Conservation (phyloP, 108 stramenopile species). For the Parietichytrium sp. region DNA sequence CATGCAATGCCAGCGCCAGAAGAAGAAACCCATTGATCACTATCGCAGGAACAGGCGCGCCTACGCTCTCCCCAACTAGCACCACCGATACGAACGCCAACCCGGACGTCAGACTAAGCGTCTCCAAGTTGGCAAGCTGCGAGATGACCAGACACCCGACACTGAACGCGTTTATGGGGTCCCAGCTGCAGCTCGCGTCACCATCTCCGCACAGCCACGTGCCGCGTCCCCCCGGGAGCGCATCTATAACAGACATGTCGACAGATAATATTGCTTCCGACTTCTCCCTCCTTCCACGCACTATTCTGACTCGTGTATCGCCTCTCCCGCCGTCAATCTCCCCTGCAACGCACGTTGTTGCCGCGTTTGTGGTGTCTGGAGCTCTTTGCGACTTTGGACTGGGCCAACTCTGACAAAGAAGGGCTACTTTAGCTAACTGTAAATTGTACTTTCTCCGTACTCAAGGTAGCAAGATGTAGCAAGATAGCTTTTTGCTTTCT, state of each 20-base stretch:
- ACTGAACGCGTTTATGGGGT: neutral
- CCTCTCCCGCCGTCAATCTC: too few relatives aligned
- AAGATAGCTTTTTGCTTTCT: too few relatives aligned
- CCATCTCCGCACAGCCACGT: constrained; percentile 31
- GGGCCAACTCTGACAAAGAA: too few relatives aligned
- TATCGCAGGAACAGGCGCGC: neutral
- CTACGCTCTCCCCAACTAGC: neutral
- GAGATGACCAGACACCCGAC: neutral
- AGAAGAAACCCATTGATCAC: neutral
- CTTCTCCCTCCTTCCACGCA: too few relatives aligned
- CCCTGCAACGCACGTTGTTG: too few relatives aligned
- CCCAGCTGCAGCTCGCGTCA: neutral
- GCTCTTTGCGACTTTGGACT: too few relatives aligned
- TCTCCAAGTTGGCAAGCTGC: neutral
- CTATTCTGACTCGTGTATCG: too few relatives aligned
- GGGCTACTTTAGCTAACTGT: too few relatives aligned
- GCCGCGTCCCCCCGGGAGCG: neutral
- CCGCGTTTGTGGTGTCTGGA: too few relatives aligned
- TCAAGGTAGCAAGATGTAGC: too few relatives aligned
- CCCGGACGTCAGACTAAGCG: neutral
- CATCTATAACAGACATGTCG: neutral
- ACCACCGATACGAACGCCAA: neutral
- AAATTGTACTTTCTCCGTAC: too few relatives aligned
- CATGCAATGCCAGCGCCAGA: neutral
- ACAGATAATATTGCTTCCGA: too few relatives aligned